Conservation (phyloP, 2,329 filamentous ascomycete genomes). For the Phyllosticta paracitricarpa region DNA sequence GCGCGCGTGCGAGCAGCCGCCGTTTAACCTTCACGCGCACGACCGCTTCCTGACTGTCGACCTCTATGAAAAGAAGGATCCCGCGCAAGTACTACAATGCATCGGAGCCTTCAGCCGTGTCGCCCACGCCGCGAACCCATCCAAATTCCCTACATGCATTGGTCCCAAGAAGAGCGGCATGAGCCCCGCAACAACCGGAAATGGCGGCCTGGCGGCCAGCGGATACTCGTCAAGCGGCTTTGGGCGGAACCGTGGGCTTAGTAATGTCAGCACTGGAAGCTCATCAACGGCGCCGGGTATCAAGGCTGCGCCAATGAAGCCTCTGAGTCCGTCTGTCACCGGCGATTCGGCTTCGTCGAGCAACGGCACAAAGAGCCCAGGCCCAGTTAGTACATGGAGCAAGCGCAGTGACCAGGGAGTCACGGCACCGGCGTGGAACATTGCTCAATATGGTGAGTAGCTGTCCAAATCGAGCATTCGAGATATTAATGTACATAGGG, state of each 20-base stretch:
- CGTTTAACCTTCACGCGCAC: conserved; percentile 80
- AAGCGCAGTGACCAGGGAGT: conserved; percentile 69
- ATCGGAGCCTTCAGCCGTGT: conserved; percentile 83
- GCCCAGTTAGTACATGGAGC: conserved; percentile 80
- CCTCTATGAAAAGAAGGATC: conserved; percentile 90
- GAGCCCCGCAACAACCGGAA: conserved; percentile 27
- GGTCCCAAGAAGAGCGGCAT: conserved; percentile 56
- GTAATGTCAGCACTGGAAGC: conserved; percentile 16
- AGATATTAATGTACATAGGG: conserved; percentile 26
- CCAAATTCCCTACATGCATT: conserved; percentile 63
- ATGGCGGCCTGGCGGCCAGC: conserved; percentile 16
- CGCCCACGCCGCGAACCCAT: conserved; percentile 64
- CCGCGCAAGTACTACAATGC: conserved; percentile 90
- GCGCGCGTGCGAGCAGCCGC: conserved; percentile 72
- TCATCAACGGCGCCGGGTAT: conserved; percentile 26
- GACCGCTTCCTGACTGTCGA: conserved; percentile 97
- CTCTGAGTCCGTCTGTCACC: conserved; percentile 38
- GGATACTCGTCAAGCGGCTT: conserved; percentile 17
- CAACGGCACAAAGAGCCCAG: conserved; percentile 35
- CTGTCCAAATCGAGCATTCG: not conserved
- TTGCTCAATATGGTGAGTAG: conserved; percentile 67
- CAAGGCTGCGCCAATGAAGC: conserved; percentile 19
- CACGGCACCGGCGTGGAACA: conserved; percentile 92
- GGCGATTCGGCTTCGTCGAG: conserved; percentile 51
- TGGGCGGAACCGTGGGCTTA: conserved; percentile 25